Percentiles rank a stretch among this genome's conserved stretches.
These are phyloP conservation scores for Zygosaccharomyces pseudobailii DNA, from an alignment of 1,139 yeast genomes.

Conservation along the genomic window DNA sequence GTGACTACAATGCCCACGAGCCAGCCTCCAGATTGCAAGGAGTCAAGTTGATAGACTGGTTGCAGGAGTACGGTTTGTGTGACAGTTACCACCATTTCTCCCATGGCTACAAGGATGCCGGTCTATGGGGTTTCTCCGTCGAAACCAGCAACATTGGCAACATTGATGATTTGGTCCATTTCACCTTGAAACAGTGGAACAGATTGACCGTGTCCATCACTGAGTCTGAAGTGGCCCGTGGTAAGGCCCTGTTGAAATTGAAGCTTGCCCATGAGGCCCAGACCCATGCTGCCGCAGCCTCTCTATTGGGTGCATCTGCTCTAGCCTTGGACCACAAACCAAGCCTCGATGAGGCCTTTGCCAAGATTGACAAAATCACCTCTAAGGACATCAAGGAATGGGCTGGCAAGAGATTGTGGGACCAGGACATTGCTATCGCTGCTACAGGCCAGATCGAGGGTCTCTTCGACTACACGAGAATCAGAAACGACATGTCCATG, in stretches of 20 bases:
- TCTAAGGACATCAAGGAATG: constrained; percentile 59
- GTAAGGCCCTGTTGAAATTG: constrained; percentile 64
- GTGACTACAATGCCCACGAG: constrained; percentile 50
- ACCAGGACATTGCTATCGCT: constrained; percentile 75
- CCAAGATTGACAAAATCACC: constrained; percentile 58
- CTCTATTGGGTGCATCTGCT: constrained; percentile 56
- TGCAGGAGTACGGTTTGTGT: constrained; percentile 67
- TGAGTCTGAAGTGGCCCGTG: constrained; percentile 74
- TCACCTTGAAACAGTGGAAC: constrained; percentile 81
- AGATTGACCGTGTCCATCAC: constrained; percentile 70
- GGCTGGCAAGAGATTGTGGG: constrained; percentile 76
- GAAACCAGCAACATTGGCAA: constrained; percentile 53
- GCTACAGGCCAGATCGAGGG: constrained; percentile 85
- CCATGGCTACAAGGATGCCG: constrained; percentile 65
- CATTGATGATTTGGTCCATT: constrained; percentile 73
- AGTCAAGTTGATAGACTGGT: constrained; percentile 74
- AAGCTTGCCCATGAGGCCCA: constrained; percentile 53
- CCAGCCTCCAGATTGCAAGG: constrained; percentile 66
- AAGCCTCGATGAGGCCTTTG: constrained; percentile 55
- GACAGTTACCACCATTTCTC: constrained; percentile 71
- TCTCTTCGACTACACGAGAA: constrained; percentile 75
- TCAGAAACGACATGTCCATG: constrained; percentile 84
- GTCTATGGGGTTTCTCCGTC: constrained; percentile 78
- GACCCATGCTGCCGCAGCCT: constrained; percentile 47
- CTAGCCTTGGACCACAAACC: constrained; percentile 59